These are phyloP conservation scores for Gloeophyllum trabeum DNA, from an alignment of 768 basidiomycete genomes.

Conservation along the genomic window DNA sequence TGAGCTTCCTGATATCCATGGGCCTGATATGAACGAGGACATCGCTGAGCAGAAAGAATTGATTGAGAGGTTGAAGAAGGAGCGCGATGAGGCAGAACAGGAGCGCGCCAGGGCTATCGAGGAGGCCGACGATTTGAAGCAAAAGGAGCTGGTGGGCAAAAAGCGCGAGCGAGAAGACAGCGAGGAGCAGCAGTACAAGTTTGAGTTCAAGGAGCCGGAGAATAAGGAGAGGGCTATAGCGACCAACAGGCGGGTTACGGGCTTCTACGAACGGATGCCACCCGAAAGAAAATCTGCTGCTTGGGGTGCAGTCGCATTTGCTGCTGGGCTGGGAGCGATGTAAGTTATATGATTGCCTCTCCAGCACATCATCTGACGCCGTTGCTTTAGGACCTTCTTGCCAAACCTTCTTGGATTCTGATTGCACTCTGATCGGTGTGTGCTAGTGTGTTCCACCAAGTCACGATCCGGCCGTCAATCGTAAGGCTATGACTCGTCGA, in stretches of 20 bases:
- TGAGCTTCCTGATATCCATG: conserved; percentile 43
- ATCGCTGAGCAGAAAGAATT: conserved; percentile 70
- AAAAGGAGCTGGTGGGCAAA: conserved; percentile 9
- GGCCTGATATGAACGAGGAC: conserved; percentile 56
- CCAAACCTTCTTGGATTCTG: conserved; percentile 60
- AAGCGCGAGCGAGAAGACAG: conserved; percentile 45
- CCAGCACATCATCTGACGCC: conserved; percentile 3
- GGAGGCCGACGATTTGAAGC: conserved; percentile 11
- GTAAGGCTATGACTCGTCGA: too few species aligned
- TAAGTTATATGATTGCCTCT: conserved; percentile 29
- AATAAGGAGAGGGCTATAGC: conserved; percentile 42
- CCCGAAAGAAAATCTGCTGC: conserved; percentile 66
- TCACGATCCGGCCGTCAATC: too few species aligned
- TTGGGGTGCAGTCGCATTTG: conserved; percentile 81
- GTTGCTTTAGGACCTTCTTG: conserved; percentile 33
- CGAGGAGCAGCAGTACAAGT: conserved; percentile 36
- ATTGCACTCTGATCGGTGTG: too few species aligned
- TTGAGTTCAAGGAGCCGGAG: conserved; percentile 63
- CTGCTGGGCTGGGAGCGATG: conserved; percentile 73
- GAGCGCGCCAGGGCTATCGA: conserved; percentile 8
- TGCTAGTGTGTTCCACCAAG: too few species aligned
- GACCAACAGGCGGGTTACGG: conserved; percentile 48
- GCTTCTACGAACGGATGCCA: conserved; percentile 24
- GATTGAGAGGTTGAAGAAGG: conserved; percentile 59
- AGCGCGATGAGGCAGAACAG: conserved; percentile 35